phyloP scores from a whole-genome alignment of 1,284 basidiomycete genomes.

The Leccinum discolor region DNA sequence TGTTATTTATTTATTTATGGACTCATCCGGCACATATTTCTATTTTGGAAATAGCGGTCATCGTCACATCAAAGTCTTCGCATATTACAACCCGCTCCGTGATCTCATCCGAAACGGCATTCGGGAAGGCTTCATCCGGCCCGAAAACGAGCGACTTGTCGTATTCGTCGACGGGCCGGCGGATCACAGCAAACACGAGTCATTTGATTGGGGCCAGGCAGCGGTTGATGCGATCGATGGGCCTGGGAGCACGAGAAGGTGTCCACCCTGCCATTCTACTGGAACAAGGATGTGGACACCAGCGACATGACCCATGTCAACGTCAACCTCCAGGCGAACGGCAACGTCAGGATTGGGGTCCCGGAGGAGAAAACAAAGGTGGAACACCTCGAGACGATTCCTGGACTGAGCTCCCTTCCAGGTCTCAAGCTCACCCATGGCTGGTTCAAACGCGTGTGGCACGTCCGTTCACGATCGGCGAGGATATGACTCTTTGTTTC shows the following conservation, averaged over 20 bases:
- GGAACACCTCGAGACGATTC: constrained; percentile 24
- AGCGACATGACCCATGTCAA: constrained; percentile 31
- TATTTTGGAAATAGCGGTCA: constrained; percentile 54
- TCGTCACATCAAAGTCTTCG: constrained; percentile 73
- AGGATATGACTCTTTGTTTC: constrained; percentile 17
- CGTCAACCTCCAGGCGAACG: neutral
- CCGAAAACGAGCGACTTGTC: constrained; percentile 60
- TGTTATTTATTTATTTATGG: neutral
- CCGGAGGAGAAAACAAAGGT: constrained; percentile 9
- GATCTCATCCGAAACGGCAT: constrained; percentile 69
- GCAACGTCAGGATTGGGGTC: neutral
- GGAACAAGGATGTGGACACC: constrained; percentile 40
- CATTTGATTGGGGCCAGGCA: constrained; percentile 78
- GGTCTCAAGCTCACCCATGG: constrained; percentile 27
- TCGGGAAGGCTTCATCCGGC: constrained; percentile 74
- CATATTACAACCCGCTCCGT: constrained; percentile 81
- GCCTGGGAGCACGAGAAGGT: constrained; percentile 51
- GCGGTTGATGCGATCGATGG: constrained; percentile 62
- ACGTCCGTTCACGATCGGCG: constrained; percentile 27
- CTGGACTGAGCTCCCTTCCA: constrained; percentile 25
- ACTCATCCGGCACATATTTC: neutral
- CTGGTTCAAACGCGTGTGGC: constrained; percentile 34
- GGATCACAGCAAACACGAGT: constrained; percentile 52
- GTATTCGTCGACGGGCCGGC: constrained; percentile 74
- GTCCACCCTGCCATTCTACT: constrained; percentile 35